Evolutionary conservation across 345 rosid species (phyloP), one percentile per base, ranked within the genome.

Genomic region (Gynandropsis gynandra): DNA sequence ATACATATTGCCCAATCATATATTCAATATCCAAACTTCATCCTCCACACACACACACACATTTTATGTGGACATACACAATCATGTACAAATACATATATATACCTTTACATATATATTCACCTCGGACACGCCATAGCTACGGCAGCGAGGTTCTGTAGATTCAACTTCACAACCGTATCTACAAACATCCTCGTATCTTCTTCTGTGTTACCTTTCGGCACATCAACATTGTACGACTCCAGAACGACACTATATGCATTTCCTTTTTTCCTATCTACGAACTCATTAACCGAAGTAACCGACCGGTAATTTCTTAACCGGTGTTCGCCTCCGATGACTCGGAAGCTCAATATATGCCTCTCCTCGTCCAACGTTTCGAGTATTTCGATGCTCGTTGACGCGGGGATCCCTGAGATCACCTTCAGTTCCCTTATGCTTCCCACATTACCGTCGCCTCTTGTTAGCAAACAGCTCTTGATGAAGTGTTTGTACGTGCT

Each of bases 271-370:
- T 35, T 61, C 51, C 40, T 18, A 47, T 50, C 48, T 5, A 43
- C 54, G 1, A 59, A 66, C 20, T 54, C 65, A 21, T 66, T 52
- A 33, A 66, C 70, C 52, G 70, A 52, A 38, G 70, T 66, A 46
- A 66, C 70, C 40, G 70, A 66, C 51, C 61, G 50, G 56, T 66
- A 66, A 40, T 66, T 66, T 4, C 37, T 59, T 45, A 59, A 54
- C 65, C 70, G 50, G 35, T 66, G 70, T 17, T 66, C 65, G 21
- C 70, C 70, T 18, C 70, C 70, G 35, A 66, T 54, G 32, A 66
- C 61, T 0, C 65, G 59, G 59, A 66, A 66, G 52, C 65, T 48
- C 56, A 54, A 20, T 16, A 66, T 54, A 5, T 45, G 31, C 21
- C 41, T 46, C 65, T 47, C 56, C 15, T 66, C 70, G 6, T 66